phyloP scores from a whole-genome alignment of 306 rosid species.

The Dicorynia guianensis region DNA sequence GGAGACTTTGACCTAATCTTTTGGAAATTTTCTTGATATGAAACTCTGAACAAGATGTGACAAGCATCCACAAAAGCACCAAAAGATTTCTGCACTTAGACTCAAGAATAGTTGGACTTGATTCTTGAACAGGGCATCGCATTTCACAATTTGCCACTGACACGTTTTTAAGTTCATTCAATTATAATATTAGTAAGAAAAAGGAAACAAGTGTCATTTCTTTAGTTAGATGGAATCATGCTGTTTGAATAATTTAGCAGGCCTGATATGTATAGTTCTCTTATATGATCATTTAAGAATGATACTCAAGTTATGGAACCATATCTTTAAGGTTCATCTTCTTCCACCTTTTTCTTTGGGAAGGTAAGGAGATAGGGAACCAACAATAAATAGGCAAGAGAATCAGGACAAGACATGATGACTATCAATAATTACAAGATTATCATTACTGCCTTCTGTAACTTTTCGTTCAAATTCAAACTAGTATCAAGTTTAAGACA shows the following conservation, averaged over 20 bases:
- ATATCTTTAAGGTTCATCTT: conserved; percentile 30
- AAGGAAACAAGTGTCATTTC: conserved; percentile 46
- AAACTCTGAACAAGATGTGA: conserved; percentile 64
- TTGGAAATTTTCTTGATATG: conserved; percentile 49
- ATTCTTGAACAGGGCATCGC: conserved; percentile 53
- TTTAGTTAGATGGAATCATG: conserved; percentile 40
- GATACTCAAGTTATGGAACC: conserved; percentile 45
- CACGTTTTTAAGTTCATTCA: conserved; percentile 38
- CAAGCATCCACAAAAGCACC: conserved; percentile 73
- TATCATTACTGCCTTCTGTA: not conserved
- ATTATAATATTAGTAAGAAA: conserved; percentile 36
- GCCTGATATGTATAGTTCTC: conserved; percentile 11
- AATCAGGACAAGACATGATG: not conserved
- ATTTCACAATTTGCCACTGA: conserved; percentile 39
- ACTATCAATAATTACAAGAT: not conserved
- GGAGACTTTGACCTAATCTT: conserved; percentile 56
- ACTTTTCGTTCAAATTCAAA: not conserved
- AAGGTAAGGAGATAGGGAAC: not conserved
- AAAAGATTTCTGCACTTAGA: conserved; percentile 50
- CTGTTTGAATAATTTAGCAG: conserved; percentile 32
- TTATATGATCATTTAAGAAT: conserved; percentile 38
- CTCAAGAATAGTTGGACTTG: conserved; percentile 61
- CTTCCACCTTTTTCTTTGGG: not conserved
- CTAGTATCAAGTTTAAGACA: not conserved
- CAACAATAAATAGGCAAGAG: not conserved